Conservation (phyloP, 2,329 filamentous ascomycete genomes). For the Teratosphaeria destructans region DNA sequence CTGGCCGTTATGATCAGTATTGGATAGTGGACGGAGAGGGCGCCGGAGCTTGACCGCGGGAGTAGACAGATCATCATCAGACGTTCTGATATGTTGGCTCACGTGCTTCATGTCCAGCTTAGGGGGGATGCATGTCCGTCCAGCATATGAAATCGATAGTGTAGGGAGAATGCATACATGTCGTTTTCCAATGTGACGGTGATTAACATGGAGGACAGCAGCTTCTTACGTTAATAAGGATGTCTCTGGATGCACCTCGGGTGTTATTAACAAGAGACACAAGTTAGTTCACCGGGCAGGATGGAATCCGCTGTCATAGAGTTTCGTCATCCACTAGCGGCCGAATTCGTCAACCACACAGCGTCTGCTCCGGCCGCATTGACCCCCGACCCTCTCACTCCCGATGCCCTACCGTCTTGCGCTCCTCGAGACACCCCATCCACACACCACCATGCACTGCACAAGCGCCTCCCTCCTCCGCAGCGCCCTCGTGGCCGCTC, state of each 20-base stretch:
- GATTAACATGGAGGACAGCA: too few relatives aligned
- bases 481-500: not conserved
- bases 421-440: not conserved
- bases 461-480: conserved; percentile 2
- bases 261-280: not conserved
- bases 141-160: too few relatives aligned
- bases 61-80: too few relatives aligned
- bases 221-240: not conserved
- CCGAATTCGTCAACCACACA: not conserved
- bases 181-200: too few relatives aligned
- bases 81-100: too few relatives aligned
- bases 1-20: too few relatives aligned
- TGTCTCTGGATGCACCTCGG: not conserved
- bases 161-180: too few relatives aligned
- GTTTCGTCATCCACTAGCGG: not conserved
- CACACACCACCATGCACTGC: conserved; percentile 3
- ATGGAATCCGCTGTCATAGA: not conserved
- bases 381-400: not conserved
- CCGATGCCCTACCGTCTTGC: not conserved
- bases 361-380: not conserved
- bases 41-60: too few relatives aligned
- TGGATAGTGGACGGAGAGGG: too few relatives aligned
- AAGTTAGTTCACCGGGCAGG: not conserved
- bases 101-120: too few relatives aligned
- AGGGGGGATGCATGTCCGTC: too few relatives aligned